Conservation (phyloP, 2,329 filamentous ascomycete genomes). For the Microcyclospora tardicrescens region DNA sequence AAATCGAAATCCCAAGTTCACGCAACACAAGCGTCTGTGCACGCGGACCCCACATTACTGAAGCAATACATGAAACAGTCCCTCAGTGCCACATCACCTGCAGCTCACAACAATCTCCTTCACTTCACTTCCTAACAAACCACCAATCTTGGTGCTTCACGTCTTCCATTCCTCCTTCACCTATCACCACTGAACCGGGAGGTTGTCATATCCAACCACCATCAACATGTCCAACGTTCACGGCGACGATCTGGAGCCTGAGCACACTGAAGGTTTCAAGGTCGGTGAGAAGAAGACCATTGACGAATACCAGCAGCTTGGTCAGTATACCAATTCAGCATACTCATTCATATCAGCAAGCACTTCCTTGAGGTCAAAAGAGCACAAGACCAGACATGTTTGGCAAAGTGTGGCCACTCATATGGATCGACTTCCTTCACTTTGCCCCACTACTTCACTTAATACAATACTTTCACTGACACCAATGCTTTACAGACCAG, state of each 20-base stretch:
- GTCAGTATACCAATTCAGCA: constrained; percentile 12
- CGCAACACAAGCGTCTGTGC: too few relatives aligned
- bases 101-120: too few relatives aligned
- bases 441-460: not conserved
- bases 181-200: too few relatives aligned
- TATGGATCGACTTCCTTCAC: not conserved
- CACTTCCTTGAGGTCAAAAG: not conserved
- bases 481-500: constrained; percentile 35
- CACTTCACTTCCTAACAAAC: too few relatives aligned
- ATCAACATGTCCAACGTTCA: constrained; percentile 22
- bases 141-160: too few relatives aligned
- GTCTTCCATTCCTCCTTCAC: too few relatives aligned
- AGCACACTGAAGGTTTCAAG: constrained; percentile 93
- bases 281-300: constrained; percentile 97
- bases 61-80: too few relatives aligned
- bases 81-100: too few relatives aligned
- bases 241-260: constrained; percentile 66
- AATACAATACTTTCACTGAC: constrained; percentile 23
- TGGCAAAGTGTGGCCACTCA: not conserved
- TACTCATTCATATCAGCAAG: not conserved
- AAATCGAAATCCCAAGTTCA: too few relatives aligned
- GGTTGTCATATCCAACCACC: not conserved
- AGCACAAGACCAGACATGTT: not conserved
- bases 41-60: too few relatives aligned
- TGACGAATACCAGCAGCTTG: constrained; percentile 86